Evolutionary conservation across 2,329 filamentous ascomycete genomes (phyloP).

Genomic region (Alternaria rosae): DNA sequence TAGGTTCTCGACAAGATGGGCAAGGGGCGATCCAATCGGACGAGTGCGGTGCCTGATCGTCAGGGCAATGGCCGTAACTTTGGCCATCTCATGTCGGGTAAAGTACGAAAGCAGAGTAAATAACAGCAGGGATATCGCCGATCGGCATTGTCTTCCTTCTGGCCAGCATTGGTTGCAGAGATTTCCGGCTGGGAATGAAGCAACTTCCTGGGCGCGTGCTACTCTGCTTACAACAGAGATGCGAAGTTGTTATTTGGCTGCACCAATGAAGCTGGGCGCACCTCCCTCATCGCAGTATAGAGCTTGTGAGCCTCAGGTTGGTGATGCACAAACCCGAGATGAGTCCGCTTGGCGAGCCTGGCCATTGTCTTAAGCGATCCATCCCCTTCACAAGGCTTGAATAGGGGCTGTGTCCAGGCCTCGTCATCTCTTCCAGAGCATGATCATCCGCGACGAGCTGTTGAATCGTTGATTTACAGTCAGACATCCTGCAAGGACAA

Average conservation of each 20-base stretch:
- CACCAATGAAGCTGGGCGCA: constrained; percentile 1
- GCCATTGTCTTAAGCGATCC: constrained; percentile 30
- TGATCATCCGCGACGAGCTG: neutral
- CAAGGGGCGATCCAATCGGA: constrained; percentile 40
- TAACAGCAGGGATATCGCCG: constrained; percentile 32
- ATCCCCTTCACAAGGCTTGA: constrained; percentile 25
- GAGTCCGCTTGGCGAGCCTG: constrained; percentile 37
- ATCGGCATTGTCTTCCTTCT: constrained; percentile 20
- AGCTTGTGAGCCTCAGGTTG: neutral
- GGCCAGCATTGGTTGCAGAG: constrained; percentile 24
- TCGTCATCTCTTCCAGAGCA: constrained; percentile 10
- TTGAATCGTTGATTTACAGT: neutral
- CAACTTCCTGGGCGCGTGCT: constrained; percentile 19
- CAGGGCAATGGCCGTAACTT: constrained; percentile 38
- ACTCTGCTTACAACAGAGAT: constrained; percentile 1
- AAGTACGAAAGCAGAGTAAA: constrained; percentile 42
- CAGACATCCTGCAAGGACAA: constrained; percentile 11
- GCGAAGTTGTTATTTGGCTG: constrained; percentile 12
- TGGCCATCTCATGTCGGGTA: constrained; percentile 30
- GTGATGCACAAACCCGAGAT: constrained; percentile 22
- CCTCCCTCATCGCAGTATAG: constrained; percentile 2
- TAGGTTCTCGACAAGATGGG: constrained; percentile 25
- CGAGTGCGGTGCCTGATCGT: constrained; percentile 43
- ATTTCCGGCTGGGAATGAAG: constrained; percentile 30
- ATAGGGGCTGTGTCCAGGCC: constrained; percentile 33